Percentiles rank a stretch among this genome's conserved stretches.
Evolutionary conservation across 345 rosid genomes (phyloP).

Genomic region (Adansonia digitata): DNA sequence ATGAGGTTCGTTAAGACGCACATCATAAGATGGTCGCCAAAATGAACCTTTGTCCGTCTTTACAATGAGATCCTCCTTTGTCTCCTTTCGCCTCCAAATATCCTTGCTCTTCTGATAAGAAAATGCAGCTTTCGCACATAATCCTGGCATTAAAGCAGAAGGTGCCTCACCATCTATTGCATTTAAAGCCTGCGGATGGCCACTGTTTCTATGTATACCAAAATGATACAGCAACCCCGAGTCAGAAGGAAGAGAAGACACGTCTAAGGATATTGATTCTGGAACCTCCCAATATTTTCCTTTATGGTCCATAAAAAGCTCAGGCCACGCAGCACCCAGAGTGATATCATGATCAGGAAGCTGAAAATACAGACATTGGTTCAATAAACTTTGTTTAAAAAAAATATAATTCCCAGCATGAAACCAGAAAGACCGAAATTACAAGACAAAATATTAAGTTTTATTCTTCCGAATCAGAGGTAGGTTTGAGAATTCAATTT

Average conservation of each 20-base stretch:
- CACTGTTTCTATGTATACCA: slow-evolving; percentile 61
- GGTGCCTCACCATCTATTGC: slow-evolving; percentile 44
- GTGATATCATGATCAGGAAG: slow-evolving; percentile 71
- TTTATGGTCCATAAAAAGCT: slow-evolving; percentile 61
- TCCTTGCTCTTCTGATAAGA: slow-evolving; percentile 66
- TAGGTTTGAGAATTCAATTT: neutral
- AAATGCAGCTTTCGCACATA: slow-evolving; percentile 79
- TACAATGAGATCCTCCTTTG: slow-evolving; percentile 25
- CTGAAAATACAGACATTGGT: slow-evolving; percentile 30
- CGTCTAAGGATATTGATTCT: slow-evolving; percentile 61
- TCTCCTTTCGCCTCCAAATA: slow-evolving; percentile 62
- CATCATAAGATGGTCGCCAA: slow-evolving; percentile 47
- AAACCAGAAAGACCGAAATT: neutral
- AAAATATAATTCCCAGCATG: neutral
- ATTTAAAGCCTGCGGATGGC: slow-evolving; percentile 48
- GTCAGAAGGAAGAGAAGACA: slow-evolving; percentile 51
- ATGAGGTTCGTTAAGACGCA: slow-evolving; percentile 67
- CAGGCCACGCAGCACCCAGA: slow-evolving; percentile 90
- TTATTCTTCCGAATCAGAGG: neutral
- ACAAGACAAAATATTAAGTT: neutral
- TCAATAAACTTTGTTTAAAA: neutral
- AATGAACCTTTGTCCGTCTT: slow-evolving; percentile 43
- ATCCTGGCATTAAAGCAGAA: slow-evolving; percentile 62
- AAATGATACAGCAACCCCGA: slow-evolving; percentile 66
- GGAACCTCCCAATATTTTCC: slow-evolving; percentile 90